Percentiles rank a stretch among this genome's conserved stretches.
Conservation (phyloP, 2,329 filamentous ascomycete genomes). For the Pezicula rhizophila region DNA sequence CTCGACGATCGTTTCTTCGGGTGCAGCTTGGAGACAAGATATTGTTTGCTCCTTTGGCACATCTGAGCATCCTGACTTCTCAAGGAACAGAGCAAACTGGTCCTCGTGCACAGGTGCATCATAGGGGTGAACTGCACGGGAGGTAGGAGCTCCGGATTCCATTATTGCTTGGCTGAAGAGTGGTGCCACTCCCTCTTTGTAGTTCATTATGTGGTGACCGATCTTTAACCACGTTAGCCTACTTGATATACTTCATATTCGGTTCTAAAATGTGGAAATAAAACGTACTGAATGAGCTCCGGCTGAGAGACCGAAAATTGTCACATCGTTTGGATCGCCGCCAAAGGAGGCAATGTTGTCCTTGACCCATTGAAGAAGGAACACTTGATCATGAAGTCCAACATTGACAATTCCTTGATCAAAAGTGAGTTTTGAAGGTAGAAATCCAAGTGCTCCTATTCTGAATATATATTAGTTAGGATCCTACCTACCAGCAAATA, state of each 20-base stretch:
- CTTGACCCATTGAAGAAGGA: slow-evolving; percentile 52
- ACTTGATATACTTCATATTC: slow-evolving; percentile 1
- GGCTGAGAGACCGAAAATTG: slow-evolving; percentile 53
- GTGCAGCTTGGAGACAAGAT: slow-evolving; percentile 38
- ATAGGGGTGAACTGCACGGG: slow-evolving; percentile 45
- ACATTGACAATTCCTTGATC: slow-evolving; percentile 53
- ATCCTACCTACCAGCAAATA: background rate
- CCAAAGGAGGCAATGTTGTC: slow-evolving; percentile 53
- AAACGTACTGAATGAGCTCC: slow-evolving; percentile 50
- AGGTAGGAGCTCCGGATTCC: slow-evolving; percentile 47
- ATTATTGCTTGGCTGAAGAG: slow-evolving; percentile 47
- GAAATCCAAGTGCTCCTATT: slow-evolving; percentile 63
- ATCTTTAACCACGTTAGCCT: slow-evolving; percentile 34
- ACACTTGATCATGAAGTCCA: slow-evolving; percentile 55
- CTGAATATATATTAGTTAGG: slow-evolving; percentile 27
- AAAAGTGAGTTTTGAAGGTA: slow-evolving; percentile 47
- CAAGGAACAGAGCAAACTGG: slow-evolving; percentile 49
- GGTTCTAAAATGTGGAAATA: background rate
- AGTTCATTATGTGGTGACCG: slow-evolving; percentile 58
- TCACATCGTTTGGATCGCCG: slow-evolving; percentile 49
- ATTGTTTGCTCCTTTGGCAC: slow-evolving; percentile 41
- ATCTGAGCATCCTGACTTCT: slow-evolving; percentile 32
- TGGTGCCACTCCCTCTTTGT: slow-evolving; percentile 29
- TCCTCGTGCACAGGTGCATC: slow-evolving; percentile 49
- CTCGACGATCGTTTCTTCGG: slow-evolving; percentile 29